Percentiles rank a stretch among this genome's conserved stretches.
Evolutionary conservation across 2,329 filamentous ascomycete species (phyloP).

Genomic region (Penicillium sp.): DNA sequence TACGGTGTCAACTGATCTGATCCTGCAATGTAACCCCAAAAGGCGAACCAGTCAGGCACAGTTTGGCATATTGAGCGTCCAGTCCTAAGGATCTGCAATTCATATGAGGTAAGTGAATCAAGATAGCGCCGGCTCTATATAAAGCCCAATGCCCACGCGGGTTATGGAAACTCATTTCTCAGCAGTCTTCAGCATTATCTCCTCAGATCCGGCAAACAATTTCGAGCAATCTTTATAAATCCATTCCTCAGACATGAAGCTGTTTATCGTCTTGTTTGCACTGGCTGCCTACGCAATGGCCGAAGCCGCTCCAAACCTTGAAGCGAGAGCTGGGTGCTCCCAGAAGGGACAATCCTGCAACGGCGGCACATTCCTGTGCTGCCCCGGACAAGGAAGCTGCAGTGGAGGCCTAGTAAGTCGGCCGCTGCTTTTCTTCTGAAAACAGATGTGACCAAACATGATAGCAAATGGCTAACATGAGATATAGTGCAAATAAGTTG

Average conservation of each 20-base stretch:
- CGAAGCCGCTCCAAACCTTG: conserved; percentile 45
- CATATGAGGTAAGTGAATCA: not conserved
- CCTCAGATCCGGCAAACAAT: not conserved
- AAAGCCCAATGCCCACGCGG: not conserved
- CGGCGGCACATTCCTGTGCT: conserved; percentile 15
- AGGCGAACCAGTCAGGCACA: too few species aligned
- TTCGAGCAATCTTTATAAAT: not conserved
- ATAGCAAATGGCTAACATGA: not conserved
- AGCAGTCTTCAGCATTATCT: not conserved
- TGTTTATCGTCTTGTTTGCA: conserved; percentile 1
- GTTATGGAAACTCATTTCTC: not conserved
- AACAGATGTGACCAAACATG: not conserved
- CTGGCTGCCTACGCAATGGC: conserved; percentile 5
- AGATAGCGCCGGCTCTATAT: not conserved
- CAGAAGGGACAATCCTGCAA: conserved; percentile 15
- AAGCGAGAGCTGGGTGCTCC: conserved; percentile 10
- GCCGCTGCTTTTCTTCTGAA: not conserved
- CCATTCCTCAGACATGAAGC: not conserved
- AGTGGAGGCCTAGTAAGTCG: not conserved
- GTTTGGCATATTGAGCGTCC: too few species aligned
- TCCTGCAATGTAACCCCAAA: not conserved
- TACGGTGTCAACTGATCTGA: not conserved
- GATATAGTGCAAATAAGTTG: not conserved
- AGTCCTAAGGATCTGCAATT: too few species aligned
- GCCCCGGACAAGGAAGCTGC: not conserved